Percentiles rank a stretch among this genome's conserved stretches.
These are phyloP conservation scores for Saccharomyces jurei DNA, from an alignment of 805 yeast species.

Conservation along the genomic window DNA sequence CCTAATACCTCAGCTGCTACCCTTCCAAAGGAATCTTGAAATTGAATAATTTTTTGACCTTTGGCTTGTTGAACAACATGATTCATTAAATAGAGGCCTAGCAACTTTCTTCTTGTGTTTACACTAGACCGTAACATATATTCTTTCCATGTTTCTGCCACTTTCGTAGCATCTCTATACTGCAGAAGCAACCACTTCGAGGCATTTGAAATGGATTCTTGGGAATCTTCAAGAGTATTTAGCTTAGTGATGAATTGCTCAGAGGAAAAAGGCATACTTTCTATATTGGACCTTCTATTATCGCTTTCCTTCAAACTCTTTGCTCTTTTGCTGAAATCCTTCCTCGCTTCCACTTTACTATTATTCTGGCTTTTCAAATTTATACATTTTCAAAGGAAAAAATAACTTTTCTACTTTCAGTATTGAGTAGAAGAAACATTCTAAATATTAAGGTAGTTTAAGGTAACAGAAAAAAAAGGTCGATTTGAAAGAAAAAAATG, in stretches of 20 bases:
- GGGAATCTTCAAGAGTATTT: constrained; percentile 27
- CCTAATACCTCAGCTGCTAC: constrained; percentile 30
- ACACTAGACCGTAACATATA: constrained; percentile 19
- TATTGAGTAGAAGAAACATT: not conserved
- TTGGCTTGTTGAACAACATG: constrained; percentile 31
- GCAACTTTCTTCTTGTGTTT: constrained; percentile 25
- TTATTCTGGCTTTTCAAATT: not conserved
- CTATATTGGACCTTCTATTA: not conserved
- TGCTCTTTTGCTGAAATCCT: not conserved
- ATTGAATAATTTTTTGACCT: constrained; percentile 23
- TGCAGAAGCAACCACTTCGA: constrained; percentile 29
- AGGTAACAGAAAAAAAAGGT: not conserved
- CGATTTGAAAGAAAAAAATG: not conserved
- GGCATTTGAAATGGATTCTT: constrained; percentile 28
- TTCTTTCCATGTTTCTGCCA: constrained; percentile 22
- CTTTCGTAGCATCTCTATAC: constrained; percentile 18
- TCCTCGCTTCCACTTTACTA: not conserved
- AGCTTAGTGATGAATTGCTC: constrained; percentile 24
- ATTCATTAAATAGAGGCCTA: constrained; percentile 26
- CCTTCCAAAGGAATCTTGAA: constrained; percentile 22
- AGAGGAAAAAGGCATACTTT: constrained; percentile 21
- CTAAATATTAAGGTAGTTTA: not conserved
- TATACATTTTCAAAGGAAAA: not conserved
- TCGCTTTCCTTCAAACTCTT: not conserved
- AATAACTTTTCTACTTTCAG: not conserved